Evolutionary conservation across 352 stramenopile species (phyloP), one percentile per base, ranked within the genome.

Genomic region (Pythium diclinum): DNA sequence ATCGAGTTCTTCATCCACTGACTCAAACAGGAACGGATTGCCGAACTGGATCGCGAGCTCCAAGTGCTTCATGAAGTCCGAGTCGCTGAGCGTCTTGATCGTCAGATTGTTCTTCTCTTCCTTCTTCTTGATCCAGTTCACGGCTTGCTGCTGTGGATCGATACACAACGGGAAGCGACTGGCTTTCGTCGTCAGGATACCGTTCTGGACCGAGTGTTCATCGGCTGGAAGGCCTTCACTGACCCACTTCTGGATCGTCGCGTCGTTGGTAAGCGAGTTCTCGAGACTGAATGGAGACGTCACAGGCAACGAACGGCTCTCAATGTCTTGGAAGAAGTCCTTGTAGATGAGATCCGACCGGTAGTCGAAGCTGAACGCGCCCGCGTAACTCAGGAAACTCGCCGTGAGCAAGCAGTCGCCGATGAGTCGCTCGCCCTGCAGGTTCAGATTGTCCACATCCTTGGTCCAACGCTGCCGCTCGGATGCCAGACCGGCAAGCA

Each of bases 101-200:
- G 84, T 97, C 48, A 98, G 66, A 46, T 96, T 96, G 74, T 95
- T 89, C 62, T 94, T 91, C 66, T 96, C 89, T 74, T 97, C 96
- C 16, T 92, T 97, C 63, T 95, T 94, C 75, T 98, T 98, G 76
- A 98, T 98, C 95, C 95, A 98, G 23, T 79, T 93, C 38, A 98
- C 94, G 8, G 95, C 95, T 64, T 98, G 95, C 69, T 98, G 93
- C 63, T 98, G 95, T 17, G 95, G 94, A 56, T 98, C 95, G 54
- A 98, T 98, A 61, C 95, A 98, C 40, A 98, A 68, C 17, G 95
- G 95, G 69, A 98, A 98, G 9, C 95, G 89, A 64, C 86, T 97
- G 2, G 89, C 85, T 46, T 96, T 97, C 0, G 92, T 98, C 0
- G 95, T 98, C 23, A 98, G 63, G 53, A 98, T 98, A 53, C 94